phyloP scores from a whole-genome alignment of 1,284 basidiomycete genomes.

The Fistulinella staudtii region DNA sequence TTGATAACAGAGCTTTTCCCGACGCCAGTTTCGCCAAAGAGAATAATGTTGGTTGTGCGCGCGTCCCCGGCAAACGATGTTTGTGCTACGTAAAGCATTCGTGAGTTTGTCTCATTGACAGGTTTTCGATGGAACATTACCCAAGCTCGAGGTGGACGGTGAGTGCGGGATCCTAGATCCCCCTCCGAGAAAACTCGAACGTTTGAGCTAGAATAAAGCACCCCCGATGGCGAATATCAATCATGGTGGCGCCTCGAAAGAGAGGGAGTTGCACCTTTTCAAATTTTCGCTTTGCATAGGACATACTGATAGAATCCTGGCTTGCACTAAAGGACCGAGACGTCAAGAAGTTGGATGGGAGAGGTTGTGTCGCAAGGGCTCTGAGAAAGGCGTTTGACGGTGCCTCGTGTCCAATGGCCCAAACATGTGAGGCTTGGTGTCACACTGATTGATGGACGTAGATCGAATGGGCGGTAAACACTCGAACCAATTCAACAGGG shows the following conservation, averaged over 20 bases:
- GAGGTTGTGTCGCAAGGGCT: conserved; percentile 1
- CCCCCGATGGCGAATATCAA: too few species aligned
- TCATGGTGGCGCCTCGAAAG: too few species aligned
- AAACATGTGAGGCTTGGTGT: conserved; percentile 21
- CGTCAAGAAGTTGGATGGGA: not conserved
- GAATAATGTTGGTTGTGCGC: conserved; percentile 21
- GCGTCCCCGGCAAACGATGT: not conserved
- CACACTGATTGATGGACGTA: conserved; percentile 12
- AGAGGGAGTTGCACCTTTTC: too few species aligned
- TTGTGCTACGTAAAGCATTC: conserved; percentile 1
- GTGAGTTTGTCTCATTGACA: conserved; percentile 8
- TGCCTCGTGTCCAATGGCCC: conserved; percentile 27
- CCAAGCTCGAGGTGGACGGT: conserved; percentile 4
- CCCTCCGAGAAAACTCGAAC: too few species aligned
- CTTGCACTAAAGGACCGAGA: not conserved
- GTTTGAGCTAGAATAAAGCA: too few species aligned
- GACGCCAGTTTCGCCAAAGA: conserved; percentile 33
- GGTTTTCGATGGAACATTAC: conserved; percentile 11
- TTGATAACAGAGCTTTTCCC: conserved; percentile 36
- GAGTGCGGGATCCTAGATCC: too few species aligned
- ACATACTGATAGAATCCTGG: not conserved
- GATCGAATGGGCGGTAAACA: conserved; percentile 1
- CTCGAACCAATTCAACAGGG: conserved; percentile 3
- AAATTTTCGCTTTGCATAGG: not conserved
- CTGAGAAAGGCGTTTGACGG: conserved; percentile 2